Evolutionary conservation across 164 flowering plant species (phyloP), one percentile per base, ranked within the genome.

Genomic region (Houttuynia cordata): DNA sequence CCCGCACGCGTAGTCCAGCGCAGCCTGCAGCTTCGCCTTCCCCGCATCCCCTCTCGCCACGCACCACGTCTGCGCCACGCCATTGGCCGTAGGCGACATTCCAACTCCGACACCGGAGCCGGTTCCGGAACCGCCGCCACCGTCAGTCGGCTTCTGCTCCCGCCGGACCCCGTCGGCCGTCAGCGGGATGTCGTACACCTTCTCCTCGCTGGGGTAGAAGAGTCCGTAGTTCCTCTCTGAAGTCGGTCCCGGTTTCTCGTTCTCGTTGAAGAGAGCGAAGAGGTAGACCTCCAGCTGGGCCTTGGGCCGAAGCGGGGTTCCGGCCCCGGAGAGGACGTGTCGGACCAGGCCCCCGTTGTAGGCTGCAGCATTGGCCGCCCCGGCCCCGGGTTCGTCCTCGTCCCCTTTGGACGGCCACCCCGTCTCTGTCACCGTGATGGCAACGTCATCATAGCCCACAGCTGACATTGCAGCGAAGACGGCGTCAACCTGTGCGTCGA

Each of bases 351-450:
- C 88, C 0, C 90, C 90, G 67, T 93, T 93, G 49, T 90, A 93
- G 45, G 85, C 77, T 10, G 86, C 91, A 0, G 99, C 99, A 58
- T 90, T 93, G 30, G 59, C 77, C 19, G 14, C 42, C 14, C 79
- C 45, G 0, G 97, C 88, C 0, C 99, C 99, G 9, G 64, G 62
- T 65, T 93, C 97, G 10, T 77, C 69, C 57, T 71, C 72, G 62
- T 86, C 99, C 0, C 99, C 99, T 40, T 68, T 63, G 0, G 96
- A 86, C 0, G 99, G 97, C 99, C 99, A 93, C 1, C 99, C 99
- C 0, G 97, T 93, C 65, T 93, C 99, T 0, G 91, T 65, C 17
- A 93, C 84, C 21, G 77, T 75, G 30, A 88, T 18, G 60, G 66
- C 69, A 1, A 90, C 60, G 64, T 83, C 85, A 55, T 76, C 57